phyloP scores from a whole-genome alignment of 179 eudicot genomes.

The Kewa caespitosa region DNA sequence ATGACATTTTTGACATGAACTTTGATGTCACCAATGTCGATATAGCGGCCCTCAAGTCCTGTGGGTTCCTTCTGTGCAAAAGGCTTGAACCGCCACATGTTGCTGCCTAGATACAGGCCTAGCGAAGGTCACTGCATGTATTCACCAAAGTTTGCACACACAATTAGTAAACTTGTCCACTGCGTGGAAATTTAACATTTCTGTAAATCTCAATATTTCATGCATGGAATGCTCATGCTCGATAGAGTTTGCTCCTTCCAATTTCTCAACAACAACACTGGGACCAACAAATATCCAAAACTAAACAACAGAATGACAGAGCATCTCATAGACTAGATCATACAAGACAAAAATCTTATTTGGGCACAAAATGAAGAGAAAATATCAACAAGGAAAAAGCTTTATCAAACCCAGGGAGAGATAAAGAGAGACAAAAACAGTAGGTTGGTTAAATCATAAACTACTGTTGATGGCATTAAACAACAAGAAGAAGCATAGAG shows the following conservation, averaged over 20 bases:
- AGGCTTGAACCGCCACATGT: slow-evolving; percentile 93
- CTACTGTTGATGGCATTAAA: neutral
- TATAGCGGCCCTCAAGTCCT: slow-evolving; percentile 91
- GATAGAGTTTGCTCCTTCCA: neutral
- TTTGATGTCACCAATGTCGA: slow-evolving; percentile 86
- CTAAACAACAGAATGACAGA: neutral
- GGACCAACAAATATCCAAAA: neutral
- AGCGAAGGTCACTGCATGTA: slow-evolving; percentile 22
- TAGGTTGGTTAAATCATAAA: neutral
- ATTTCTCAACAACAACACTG: neutral
- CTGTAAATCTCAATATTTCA: neutral
- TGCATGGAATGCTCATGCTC: neutral
- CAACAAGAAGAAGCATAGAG: neutral
- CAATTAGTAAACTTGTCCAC: neutral
- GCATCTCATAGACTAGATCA: slow-evolving; percentile 1
- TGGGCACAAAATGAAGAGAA: neutral
- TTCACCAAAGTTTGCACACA: neutral
- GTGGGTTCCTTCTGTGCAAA: slow-evolving; percentile 81
- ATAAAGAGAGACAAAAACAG: neutral
- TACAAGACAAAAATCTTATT: neutral
- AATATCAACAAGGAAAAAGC: neutral
- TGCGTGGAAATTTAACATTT: neutral
- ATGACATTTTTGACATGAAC: slow-evolving; percentile 71
- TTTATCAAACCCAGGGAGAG: neutral
- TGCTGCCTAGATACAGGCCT: slow-evolving; percentile 6